These are phyloP conservation scores for Suillus paluster DNA, from an alignment of 768 basidiomycete genomes.

Conservation along the genomic window DNA sequence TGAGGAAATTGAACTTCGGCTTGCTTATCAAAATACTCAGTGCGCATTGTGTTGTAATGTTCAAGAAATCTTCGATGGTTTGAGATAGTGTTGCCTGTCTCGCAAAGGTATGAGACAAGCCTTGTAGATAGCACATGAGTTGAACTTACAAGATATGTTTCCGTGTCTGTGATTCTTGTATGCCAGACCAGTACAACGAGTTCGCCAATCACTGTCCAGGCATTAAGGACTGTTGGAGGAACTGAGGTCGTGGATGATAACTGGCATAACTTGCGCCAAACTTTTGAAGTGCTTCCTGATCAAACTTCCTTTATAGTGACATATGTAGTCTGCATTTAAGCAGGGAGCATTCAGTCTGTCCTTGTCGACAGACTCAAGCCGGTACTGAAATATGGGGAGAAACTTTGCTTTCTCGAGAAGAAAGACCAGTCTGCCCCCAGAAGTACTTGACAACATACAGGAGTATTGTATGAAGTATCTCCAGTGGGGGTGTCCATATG, in stretches of 20 bases:
- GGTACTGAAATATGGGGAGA: slow-evolving; percentile 23
- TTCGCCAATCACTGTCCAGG: slow-evolving; percentile 34
- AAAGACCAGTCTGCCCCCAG: slow-evolving; percentile 27
- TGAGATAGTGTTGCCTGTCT: slow-evolving; percentile 11
- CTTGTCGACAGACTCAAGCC: slow-evolving; percentile 26
- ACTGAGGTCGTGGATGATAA: slow-evolving; percentile 38
- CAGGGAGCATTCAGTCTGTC: slow-evolving; percentile 30
- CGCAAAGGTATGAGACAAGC: no score
- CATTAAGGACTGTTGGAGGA: no score
- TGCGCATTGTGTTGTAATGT: slow-evolving; percentile 17
- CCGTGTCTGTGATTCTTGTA: slow-evolving; percentile 39
- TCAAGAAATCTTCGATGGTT: slow-evolving; percentile 26
- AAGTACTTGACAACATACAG: slow-evolving; percentile 8
- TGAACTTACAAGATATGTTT: slow-evolving; percentile 36
- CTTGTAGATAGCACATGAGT: no score
- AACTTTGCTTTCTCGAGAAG: slow-evolving; percentile 27
- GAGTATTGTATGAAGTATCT: slow-evolving; percentile 43
- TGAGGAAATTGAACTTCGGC: slow-evolving; percentile 34
- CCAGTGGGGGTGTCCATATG: slow-evolving; percentile 36
- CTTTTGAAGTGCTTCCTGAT: slow-evolving; percentile 39
- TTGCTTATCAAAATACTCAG: slow-evolving; percentile 32
- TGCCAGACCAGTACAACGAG: slow-evolving; percentile 47
- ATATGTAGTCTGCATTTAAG: slow-evolving; percentile 36
- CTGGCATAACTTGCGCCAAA: slow-evolving; percentile 34
- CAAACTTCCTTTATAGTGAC: slow-evolving; percentile 31